Conservation (phyloP, 768 basidiomycete genomes). For the Mycena albidolilacea region DNA sequence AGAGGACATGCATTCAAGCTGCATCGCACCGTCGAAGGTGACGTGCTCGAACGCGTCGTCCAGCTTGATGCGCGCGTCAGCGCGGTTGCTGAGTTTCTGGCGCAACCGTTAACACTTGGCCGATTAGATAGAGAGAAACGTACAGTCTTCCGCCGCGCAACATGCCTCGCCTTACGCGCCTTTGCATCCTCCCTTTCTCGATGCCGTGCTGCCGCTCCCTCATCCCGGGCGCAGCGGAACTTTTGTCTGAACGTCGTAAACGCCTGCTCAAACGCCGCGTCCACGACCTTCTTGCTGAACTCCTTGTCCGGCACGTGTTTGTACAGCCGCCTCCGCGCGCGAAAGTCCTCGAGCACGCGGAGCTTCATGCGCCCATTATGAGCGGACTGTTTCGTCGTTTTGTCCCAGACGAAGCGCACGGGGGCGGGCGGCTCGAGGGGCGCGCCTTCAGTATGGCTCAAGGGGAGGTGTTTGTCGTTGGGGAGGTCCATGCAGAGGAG, state of each 20-base stretch:
- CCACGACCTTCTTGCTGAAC: slow-evolving; percentile 73
- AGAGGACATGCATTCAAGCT: slow-evolving; percentile 85
- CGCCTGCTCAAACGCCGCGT: slow-evolving; percentile 77
- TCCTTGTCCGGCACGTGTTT: slow-evolving; percentile 76
- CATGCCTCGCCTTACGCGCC: slow-evolving; percentile 72
- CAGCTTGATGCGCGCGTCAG: slow-evolving; percentile 69
- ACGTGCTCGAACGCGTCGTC: slow-evolving; percentile 68
- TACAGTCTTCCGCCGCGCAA: slow-evolving; percentile 75
- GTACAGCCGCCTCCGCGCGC: slow-evolving; percentile 68
- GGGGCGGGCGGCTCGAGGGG: slow-evolving; percentile 63
- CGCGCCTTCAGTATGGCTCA: slow-evolving; percentile 71
- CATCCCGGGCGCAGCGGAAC: slow-evolving; percentile 73
- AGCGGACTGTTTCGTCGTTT: slow-evolving; percentile 80
- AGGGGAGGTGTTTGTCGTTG: slow-evolving; percentile 72
- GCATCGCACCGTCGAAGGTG: slow-evolving; percentile 79
- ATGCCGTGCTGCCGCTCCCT: slow-evolving; percentile 54
- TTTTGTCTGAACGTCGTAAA: slow-evolving; percentile 80
- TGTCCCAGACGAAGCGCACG: slow-evolving; percentile 85
- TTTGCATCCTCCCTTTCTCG: slow-evolving; percentile 74
- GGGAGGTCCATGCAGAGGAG: slow-evolving; percentile 70
- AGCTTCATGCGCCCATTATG: slow-evolving; percentile 83
- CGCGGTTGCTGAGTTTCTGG: slow-evolving; percentile 80
- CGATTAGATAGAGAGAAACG: slow-evolving; percentile 44
- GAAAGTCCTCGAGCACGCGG: slow-evolving; percentile 73
- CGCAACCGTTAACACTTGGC: slow-evolving; percentile 17